phyloP scores from a whole-genome alignment of 106 monocot genomes.

The Acanthochlamys bracteata region DNA sequence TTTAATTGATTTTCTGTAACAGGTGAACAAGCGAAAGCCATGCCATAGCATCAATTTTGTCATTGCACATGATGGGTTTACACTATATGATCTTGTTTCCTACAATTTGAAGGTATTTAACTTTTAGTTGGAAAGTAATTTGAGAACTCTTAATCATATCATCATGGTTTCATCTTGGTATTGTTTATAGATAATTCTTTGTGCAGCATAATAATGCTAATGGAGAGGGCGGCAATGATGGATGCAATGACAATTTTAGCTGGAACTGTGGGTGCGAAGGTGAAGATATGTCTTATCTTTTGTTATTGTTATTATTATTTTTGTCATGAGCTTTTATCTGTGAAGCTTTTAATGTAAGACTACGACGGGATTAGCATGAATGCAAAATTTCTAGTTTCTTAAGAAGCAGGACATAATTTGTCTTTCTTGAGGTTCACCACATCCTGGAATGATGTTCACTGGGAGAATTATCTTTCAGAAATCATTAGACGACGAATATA shows the following conservation, averaged over 20 bases:
- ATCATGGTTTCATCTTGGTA: neutral
- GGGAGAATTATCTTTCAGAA: too few relatives aligned
- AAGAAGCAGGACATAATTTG: too few relatives aligned
- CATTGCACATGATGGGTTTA: constrained; percentile 98
- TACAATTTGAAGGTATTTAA: constrained; percentile 79
- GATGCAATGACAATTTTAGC: constrained; percentile 94
- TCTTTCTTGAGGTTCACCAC: too few relatives aligned
- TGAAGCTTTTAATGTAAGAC: too few relatives aligned
- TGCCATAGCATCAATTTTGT: constrained; percentile 88
- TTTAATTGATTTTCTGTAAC: constrained; percentile 9
- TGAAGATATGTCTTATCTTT: constrained; percentile 11
- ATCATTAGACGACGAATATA: too few relatives aligned
- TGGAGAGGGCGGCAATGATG: constrained; percentile 89
- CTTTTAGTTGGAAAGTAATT: neutral
- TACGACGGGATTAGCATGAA: too few relatives aligned
- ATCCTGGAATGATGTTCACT: too few relatives aligned
- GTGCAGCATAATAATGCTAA: constrained; percentile 89
- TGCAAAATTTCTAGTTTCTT: too few relatives aligned
- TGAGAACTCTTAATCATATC: neutral
- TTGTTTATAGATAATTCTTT: neutral
- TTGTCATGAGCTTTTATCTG: too few relatives aligned
- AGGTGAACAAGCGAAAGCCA: constrained; percentile 88
- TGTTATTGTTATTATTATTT: neutral
- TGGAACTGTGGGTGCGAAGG: constrained; percentile 99
- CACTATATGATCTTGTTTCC: constrained; percentile 86